phyloP scores from a whole-genome alignment of 2,329 filamentous ascomycete species.

The Botrytis cinerea region DNA sequence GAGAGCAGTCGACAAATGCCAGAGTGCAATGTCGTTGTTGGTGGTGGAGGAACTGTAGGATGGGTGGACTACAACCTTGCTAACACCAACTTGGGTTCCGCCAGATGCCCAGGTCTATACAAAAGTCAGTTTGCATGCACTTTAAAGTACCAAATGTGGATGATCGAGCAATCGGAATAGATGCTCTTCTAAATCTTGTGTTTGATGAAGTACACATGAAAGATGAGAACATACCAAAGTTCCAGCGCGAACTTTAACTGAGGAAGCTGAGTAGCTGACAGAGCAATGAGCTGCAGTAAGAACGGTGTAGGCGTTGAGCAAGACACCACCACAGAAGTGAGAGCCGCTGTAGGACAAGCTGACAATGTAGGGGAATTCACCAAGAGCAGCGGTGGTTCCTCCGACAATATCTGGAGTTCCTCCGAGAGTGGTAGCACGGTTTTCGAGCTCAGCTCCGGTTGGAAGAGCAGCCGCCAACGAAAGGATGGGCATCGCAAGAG shows the following conservation, averaged over 20 bases:
- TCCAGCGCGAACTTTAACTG: slow-evolving; percentile 33
- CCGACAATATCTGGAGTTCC: slow-evolving; percentile 23
- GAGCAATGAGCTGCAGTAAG: slow-evolving; percentile 36
- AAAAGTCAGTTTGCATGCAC: slow-evolving; percentile 7
- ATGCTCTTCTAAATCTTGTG: neutral
- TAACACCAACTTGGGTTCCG: slow-evolving; percentile 28
- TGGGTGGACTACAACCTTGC: slow-evolving; percentile 28
- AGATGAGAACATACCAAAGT: slow-evolving; percentile 28
- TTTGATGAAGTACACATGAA: neutral
- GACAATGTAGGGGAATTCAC: slow-evolving; percentile 35
- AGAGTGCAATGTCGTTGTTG: slow-evolving; percentile 31
- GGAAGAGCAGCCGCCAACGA: slow-evolving; percentile 7
- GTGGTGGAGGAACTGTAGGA: slow-evolving; percentile 25
- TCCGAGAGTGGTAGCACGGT: neutral
- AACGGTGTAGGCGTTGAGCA: slow-evolving; percentile 34
- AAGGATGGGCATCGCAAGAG: slow-evolving; percentile 13
- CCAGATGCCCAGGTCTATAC: slow-evolving; percentile 30
- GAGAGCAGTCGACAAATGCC: slow-evolving; percentile 30
- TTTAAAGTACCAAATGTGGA: neutral
- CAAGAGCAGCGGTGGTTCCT: slow-evolving; percentile 27
- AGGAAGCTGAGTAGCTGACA: slow-evolving; percentile 20
- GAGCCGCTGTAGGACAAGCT: slow-evolving; percentile 25
- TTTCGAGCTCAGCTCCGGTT: neutral
- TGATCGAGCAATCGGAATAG: no score
- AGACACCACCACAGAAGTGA: slow-evolving; percentile 32